A percentile compares a stretch with the other conserved stretches of the same genome.
Conservation (phyloP, 441 rosid species). For the Mallotus japonicus region DNA sequence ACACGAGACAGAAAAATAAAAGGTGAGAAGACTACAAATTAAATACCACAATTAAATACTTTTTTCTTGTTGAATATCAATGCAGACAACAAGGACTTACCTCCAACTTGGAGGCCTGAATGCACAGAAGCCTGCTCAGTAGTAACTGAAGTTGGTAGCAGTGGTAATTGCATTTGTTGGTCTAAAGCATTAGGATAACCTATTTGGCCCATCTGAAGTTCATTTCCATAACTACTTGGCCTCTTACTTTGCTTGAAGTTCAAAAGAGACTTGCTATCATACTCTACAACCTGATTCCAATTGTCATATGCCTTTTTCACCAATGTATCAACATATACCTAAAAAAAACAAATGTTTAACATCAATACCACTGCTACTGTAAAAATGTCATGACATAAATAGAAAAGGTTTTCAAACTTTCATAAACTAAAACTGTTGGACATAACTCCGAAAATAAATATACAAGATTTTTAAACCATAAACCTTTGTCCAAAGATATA, state of each 20-base stretch:
- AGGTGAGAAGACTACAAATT: background rate
- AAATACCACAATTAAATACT: background rate
- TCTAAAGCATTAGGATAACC: slow-evolving; percentile 53
- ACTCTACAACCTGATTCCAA: slow-evolving; percentile 84
- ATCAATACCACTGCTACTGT: background rate
- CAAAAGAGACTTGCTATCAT: slow-evolving; percentile 85
- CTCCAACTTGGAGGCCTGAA: slow-evolving; percentile 56
- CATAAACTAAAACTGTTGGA: background rate
- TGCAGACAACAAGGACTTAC: slow-evolving; percentile 36
- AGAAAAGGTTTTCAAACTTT: background rate
- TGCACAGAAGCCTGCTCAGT: slow-evolving; percentile 52
- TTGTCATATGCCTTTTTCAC: slow-evolving; percentile 97
- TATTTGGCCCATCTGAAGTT: slow-evolving; percentile 40
- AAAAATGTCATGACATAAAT: background rate
- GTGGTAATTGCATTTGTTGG: slow-evolving; percentile 54
- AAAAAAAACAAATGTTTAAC: slow-evolving; percentile 22
- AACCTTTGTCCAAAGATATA: background rate
- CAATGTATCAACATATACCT: slow-evolving; percentile 82
- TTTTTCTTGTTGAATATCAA: background rate
- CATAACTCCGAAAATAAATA: background rate
- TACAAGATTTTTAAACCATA: background rate
- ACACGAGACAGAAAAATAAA: slow-evolving; percentile 16
- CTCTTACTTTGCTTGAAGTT: slow-evolving; percentile 63
- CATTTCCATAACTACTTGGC: slow-evolving; percentile 46
- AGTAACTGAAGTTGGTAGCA: slow-evolving; percentile 47